Conservation (phyloP, 1,284 basidiomycete genomes). For the Phylloboletellus chloephorus region DNA sequence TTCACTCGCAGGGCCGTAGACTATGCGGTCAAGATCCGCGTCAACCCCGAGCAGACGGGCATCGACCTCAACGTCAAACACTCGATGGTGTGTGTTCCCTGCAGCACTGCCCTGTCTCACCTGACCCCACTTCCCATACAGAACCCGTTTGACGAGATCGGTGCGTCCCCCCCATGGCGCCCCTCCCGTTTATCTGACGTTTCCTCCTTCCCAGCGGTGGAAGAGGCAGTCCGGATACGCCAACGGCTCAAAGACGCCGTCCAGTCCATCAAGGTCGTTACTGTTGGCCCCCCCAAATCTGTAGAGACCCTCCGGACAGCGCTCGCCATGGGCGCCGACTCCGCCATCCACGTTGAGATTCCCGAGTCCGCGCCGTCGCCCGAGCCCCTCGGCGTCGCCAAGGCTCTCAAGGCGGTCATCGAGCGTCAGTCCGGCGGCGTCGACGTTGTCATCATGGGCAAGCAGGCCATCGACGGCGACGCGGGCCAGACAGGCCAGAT, state of each 20-base stretch:
- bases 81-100: constrained; percentile 74
- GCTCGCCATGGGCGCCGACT: constrained; percentile 96
- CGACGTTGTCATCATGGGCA: constrained; percentile 94
- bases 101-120: background rate
- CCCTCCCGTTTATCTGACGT: background rate
- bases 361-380: constrained; percentile 68
- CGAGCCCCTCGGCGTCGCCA: constrained; percentile 86
- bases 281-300: constrained; percentile 89
- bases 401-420: constrained; percentile 76
- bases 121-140: constrained; percentile 29
- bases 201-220: constrained; percentile 64
- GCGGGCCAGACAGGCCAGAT: constrained; percentile 97
- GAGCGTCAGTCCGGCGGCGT: constrained; percentile 63
- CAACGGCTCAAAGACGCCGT: constrained; percentile 76
- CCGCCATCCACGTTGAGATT: constrained; percentile 86
- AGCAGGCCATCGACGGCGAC: constrained; percentile 98
- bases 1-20: constrained; percentile 54
- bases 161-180: constrained; percentile 42
- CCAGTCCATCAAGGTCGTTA: constrained; percentile 84
- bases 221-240: constrained; percentile 92
- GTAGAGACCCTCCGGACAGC: constrained; percentile 91
- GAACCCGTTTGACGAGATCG: constrained; percentile 98
- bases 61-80: constrained; percentile 95
- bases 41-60: constrained; percentile 87
- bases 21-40: constrained; percentile 92